Evolutionary conservation across 345 rosid species (phyloP).

Genomic region (Aquilaria yunnanensis): DNA sequence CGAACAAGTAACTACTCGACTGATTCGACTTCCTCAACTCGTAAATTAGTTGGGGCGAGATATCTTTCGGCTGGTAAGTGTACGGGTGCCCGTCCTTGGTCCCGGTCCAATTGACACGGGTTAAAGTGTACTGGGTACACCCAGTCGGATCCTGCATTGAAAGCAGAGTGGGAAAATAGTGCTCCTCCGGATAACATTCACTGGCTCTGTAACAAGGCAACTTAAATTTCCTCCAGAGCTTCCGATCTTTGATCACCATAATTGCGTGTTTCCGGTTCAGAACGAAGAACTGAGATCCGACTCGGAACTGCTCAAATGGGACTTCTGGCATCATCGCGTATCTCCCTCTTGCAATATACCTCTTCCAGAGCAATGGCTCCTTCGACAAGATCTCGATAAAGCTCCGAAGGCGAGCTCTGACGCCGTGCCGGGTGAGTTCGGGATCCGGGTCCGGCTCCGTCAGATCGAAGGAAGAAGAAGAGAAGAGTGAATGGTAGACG

Average conservation of each 20-base stretch:
- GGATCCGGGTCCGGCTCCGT: conserved; percentile 31
- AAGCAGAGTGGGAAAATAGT: conserved; percentile 85
- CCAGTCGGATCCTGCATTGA: conserved; percentile 77
- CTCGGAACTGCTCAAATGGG: conserved; percentile 55
- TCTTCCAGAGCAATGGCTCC: conserved; percentile 72
- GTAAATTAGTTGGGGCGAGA: conserved; percentile 47
- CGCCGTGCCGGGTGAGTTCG: conserved; percentile 31
- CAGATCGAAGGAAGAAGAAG: conserved; percentile 45
- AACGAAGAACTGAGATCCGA: conserved; percentile 91
- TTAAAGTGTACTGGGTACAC: conserved; percentile 59
- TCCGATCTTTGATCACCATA: conserved; percentile 56
- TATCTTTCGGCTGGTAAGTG: conserved; percentile 52
- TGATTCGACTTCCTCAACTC: conserved; percentile 56
- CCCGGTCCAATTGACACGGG: conserved; percentile 91
- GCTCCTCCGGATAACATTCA: conserved; percentile 95
- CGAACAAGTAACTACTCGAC: conserved; percentile 75
- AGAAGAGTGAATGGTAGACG: conserved; percentile 55
- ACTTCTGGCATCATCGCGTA: conserved; percentile 80
- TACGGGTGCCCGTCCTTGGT: conserved; percentile 82
- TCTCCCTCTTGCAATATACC: conserved; percentile 75
- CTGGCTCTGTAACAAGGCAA: conserved; percentile 65
- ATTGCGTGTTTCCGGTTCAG: conserved; percentile 76
- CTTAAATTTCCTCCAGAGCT: conserved; percentile 76
- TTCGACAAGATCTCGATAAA: conserved; percentile 67
- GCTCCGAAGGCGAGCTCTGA: conserved; percentile 51